Evolutionary conservation across 169 alveolate genomes (phyloP).

Genomic region (Plasmodium sp.): DNA sequence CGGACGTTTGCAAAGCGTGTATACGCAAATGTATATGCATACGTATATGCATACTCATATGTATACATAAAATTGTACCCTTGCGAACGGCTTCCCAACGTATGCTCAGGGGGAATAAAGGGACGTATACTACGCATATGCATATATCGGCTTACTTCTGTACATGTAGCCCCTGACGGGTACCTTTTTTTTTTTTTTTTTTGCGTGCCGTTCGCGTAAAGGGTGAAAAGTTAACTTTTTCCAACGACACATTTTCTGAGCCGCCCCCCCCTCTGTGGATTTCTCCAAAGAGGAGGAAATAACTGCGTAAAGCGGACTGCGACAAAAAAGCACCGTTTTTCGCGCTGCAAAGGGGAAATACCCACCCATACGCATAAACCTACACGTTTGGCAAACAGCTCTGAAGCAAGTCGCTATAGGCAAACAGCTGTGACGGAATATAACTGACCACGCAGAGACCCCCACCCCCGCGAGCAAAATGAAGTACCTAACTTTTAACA

Average conservation of each 20-base stretch:
- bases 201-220: not conserved
- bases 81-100: not conserved
- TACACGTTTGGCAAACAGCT: not conserved
- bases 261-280: not conserved
- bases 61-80: not conserved
- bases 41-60: not conserved
- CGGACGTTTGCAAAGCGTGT: not conserved
- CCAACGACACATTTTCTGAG: not conserved
- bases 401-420: not conserved
- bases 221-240: not conserved
- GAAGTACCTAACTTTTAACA: constrained; percentile 71
- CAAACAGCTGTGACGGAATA: not conserved
- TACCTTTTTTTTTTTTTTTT: not conserved
- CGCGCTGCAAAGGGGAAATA: not conserved
- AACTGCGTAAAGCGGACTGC: not conserved
- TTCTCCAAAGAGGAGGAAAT: not conserved
- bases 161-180: not conserved
- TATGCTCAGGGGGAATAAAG: not conserved
- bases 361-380: not conserved
- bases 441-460: not conserved
- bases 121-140: not conserved
- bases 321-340: not conserved
- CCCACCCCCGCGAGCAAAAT: not conserved
- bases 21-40: not conserved
- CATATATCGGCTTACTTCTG: not conserved